Base-by-base conservation (phyloP, 768 basidiomycete genomes). In the Kwoniella dendrophila region DNA sequence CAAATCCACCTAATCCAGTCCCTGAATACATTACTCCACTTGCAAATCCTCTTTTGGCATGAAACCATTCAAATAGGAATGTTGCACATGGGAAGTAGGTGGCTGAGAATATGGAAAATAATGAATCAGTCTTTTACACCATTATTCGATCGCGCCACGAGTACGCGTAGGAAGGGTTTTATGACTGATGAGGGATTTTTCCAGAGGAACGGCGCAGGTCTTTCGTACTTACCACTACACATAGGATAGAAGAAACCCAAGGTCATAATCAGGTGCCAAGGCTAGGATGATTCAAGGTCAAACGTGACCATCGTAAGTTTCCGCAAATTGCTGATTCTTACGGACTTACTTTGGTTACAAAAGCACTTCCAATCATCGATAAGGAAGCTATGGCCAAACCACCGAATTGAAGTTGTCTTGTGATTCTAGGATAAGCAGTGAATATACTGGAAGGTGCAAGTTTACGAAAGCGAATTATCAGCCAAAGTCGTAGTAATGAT, bases 31-130 rank as follows among this genome's bases (percentile, higher is more conserved):
- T 66, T 24, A 75, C 69, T 0, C 75, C 75, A 16, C 54, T 51
- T 1, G 75, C 75, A 4, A 77, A 49, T 5, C 75, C 75, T 40
- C 75, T 64, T 26, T 62, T 52, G 12, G 56, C 59, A 32, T 64
- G 62, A 63, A 77, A 77, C 75, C 75, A 75, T 53, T 77, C 71
- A 53, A 74, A 74, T 11, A 77, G 58, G 36, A 74, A 57, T 8
- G 68, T 72, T 2, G 70, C 66, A 40, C 70, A 69, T 1, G 75
- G 73, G 44, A 76, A 57, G 49, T 72, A 76, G 24, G 55, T 26
- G 1, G 64, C 69, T 70, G 14, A n/a, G n/a, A n/a, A n/a, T n/a
- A n/a, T n/a, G n/a, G n/a, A n/a, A n/a, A n/a, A n/a, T n/a, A n/a
- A n/a, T n/a, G n/a, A n/a, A n/a, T n/a, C n/a, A n/a, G n/a, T n/a